Conservation (phyloP, 2,329 filamentous ascomycete species). For the Xylariaceae sp. region DNA sequence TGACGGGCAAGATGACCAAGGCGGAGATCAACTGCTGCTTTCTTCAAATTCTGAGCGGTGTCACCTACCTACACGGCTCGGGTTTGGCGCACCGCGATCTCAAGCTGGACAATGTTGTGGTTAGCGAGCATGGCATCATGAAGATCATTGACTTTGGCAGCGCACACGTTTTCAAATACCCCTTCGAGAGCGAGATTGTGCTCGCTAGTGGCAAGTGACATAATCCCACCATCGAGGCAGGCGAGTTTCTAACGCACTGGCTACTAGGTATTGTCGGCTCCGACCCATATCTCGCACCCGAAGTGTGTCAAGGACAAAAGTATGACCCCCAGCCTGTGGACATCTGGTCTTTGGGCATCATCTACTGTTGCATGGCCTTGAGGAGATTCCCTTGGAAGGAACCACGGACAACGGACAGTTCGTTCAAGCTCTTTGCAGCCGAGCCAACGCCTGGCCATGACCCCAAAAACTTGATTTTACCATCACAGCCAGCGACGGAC, state of each 20-base stretch:
- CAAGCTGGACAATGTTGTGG: slow-evolving; percentile 96
- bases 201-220: slow-evolving; percentile 65
- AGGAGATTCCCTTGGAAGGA: slow-evolving; percentile 96
- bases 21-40: slow-evolving; percentile 90
- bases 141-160: slow-evolving; percentile 99
- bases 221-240: neutral
- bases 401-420: slow-evolving; percentile 85
- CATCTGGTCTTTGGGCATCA: slow-evolving; percentile 97
- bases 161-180: slow-evolving; percentile 94
- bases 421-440: slow-evolving; percentile 86
- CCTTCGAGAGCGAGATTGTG: slow-evolving; percentile 86
- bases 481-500: slow-evolving; percentile 41
- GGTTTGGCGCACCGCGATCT: slow-evolving; percentile 90
- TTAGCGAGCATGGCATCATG: slow-evolving; percentile 95
- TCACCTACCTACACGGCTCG: slow-evolving; percentile 91
- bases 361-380: slow-evolving; percentile 98
- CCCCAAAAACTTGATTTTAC: slow-evolving; percentile 46
- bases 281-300: slow-evolving; percentile 92
- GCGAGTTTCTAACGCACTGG: slow-evolving; percentile 12
- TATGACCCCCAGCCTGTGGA: slow-evolving; percentile 94
- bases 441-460: slow-evolving; percentile 71
- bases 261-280: slow-evolving; percentile 62
- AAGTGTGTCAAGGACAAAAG: slow-evolving; percentile 89
- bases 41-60: slow-evolving; percentile 88
- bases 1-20: slow-evolving; percentile 95